A percentile compares a stretch with the other conserved stretches of the same genome.
These are phyloP conservation scores for Tetradesmus lagerheimii DNA, from an alignment of 139 green algal genomes.

Conservation along the genomic window DNA sequence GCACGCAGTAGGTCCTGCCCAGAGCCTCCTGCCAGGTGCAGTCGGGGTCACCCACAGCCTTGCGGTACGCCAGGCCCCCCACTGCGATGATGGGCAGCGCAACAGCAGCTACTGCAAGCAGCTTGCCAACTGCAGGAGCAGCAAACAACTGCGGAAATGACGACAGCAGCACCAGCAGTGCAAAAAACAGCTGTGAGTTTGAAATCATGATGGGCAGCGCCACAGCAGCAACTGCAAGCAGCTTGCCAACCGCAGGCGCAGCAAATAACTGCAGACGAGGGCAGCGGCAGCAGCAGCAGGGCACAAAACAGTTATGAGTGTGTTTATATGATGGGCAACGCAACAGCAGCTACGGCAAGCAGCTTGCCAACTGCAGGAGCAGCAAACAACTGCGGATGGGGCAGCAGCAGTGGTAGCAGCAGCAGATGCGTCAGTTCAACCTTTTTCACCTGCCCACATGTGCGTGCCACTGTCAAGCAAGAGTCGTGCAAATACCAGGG, in stretches of 20 bases:
- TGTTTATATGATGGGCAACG: no score
- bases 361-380: no score
- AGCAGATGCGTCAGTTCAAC: background rate
- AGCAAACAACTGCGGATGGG: background rate
- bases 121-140: conserved; percentile 43
- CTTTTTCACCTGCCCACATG: no score
- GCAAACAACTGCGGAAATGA: conserved; percentile 44
- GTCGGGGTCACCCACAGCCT: background rate
- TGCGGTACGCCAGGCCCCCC: conserved; percentile 46
- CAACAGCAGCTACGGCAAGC: no score
- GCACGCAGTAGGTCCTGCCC: conserved; percentile 47
- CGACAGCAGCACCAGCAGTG: background rate
- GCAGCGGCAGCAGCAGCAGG: no score
- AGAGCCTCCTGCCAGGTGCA: conserved; percentile 17
- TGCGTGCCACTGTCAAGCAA: no score
- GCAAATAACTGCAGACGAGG: no score
- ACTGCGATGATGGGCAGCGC: conserved; percentile 47
- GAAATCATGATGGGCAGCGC: no score
- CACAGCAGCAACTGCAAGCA: no score
- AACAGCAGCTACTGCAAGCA: conserved; percentile 45
- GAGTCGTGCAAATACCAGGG: no score
- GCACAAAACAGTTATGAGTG: no score
- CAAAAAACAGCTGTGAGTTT: background rate
- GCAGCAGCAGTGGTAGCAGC: background rate
- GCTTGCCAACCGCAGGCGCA: no score